Evolutionary conservation across 805 yeast species (phyloP).

Genomic region (Schwanniomyces occidentalis): DNA sequence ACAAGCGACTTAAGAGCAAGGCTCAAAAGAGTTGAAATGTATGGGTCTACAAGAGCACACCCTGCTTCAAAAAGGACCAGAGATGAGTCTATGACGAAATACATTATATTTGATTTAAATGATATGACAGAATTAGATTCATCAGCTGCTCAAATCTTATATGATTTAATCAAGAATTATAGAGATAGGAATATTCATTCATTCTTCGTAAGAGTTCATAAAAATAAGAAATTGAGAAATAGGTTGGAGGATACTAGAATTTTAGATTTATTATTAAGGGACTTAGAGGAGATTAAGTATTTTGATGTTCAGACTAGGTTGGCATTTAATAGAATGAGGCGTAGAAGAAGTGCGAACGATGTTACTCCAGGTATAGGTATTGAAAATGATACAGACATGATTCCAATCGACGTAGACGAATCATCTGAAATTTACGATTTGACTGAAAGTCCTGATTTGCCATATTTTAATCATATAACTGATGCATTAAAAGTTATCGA

Average conservation of each 20-base stretch:
- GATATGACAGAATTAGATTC: constrained; percentile 46
- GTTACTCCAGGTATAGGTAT: constrained; percentile 1
- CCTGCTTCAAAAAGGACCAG: constrained; percentile 41
- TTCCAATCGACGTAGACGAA: constrained; percentile 14
- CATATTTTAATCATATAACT: constrained; percentile 38
- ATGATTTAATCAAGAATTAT: constrained; percentile 29
- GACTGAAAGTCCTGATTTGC: constrained; percentile 25
- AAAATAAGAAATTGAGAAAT: constrained; percentile 23
- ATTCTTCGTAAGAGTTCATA: constrained; percentile 37
- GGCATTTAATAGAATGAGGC: constrained; percentile 1
- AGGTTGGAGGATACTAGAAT: constrained; percentile 34
- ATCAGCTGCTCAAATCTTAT: constrained; percentile 40
- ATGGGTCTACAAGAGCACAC: constrained; percentile 44
- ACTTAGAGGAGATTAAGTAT: constrained; percentile 24
- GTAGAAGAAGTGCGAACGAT: constrained; percentile 3
- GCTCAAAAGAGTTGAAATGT: constrained; percentile 41
- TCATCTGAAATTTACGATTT: constrained; percentile 18
- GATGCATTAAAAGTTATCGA: constrained; percentile 42
- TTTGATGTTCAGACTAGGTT: constrained; percentile 18
- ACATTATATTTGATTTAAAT: constrained; percentile 40
- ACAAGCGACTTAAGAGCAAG: constrained; percentile 39
- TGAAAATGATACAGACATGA: constrained; percentile 1
- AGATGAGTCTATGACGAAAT: constrained; percentile 38
- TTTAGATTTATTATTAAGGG: constrained; percentile 20
- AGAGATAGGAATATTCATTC: constrained; percentile 28